Evolutionary conservation across 768 basidiomycete species (phyloP).

Genomic region (Cystoderma amianthinum): DNA sequence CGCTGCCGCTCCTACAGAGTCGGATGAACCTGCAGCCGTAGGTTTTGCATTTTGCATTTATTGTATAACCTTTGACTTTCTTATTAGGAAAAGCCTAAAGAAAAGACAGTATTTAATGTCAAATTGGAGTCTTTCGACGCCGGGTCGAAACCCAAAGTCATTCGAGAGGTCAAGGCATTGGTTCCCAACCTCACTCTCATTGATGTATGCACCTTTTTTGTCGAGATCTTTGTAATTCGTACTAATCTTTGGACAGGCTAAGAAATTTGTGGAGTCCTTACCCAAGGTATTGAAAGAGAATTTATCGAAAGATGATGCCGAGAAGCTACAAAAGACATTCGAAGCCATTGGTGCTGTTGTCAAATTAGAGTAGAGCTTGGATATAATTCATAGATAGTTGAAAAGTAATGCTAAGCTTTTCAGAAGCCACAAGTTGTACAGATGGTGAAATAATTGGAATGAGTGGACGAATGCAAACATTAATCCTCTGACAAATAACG

Average conservation of each 20-base stretch:
- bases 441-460: slow-evolving; percentile 6
- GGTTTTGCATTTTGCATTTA: slow-evolving; percentile 15
- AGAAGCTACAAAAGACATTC: slow-evolving; percentile 91
- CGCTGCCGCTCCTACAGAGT: slow-evolving; percentile 45
- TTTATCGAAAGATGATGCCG: slow-evolving; percentile 93
- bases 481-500: slow-evolving; percentile 91
- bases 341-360: slow-evolving; percentile 85
- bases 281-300: slow-evolving; percentile 94
- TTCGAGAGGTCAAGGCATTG: slow-evolving; percentile 93
- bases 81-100: slow-evolving; percentile 87
- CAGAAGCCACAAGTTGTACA: no score
- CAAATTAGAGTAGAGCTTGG: slow-evolving; percentile 59
- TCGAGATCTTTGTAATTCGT: slow-evolving; percentile 3
- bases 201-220: slow-evolving; percentile 57
- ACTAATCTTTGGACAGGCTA: slow-evolving; percentile 55
- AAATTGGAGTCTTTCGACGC: slow-evolving; percentile 94
- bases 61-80: not conserved
- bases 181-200: slow-evolving; percentile 95
- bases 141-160: slow-evolving; percentile 90
- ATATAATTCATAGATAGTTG: slow-evolving; percentile 1
- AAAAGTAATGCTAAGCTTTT: no score
- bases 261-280: slow-evolving; percentile 96
- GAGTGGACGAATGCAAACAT: slow-evolving; percentile 14
- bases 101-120: slow-evolving; percentile 96
- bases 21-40: slow-evolving; percentile 65